Evolutionary conservation across 202 grass and related monocot genomes (phyloP).

Genomic region (Carex sylvatica): DNA sequence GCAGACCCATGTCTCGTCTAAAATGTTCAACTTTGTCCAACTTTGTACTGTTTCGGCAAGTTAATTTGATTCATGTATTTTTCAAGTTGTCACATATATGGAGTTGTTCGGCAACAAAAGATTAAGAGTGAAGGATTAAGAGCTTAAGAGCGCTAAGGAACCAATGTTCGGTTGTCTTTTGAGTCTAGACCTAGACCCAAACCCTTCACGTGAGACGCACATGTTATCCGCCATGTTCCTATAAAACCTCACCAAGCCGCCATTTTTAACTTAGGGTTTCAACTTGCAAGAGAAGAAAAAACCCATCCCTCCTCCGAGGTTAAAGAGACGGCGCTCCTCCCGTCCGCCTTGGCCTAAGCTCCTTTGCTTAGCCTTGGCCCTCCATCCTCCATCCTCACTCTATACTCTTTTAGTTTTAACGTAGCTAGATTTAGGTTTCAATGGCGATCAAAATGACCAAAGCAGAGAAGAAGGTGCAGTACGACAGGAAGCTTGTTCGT

Average conservation of each 20-base stretch:
- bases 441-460: conserved; percentile 88
- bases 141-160: too few relatives aligned
- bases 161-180: too few relatives aligned
- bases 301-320: conserved; percentile 32
- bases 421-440: not conserved
- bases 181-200: not conserved
- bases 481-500: conserved; percentile 71
- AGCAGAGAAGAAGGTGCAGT: conserved; percentile 83
- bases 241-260: not conserved
- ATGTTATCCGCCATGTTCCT: not conserved
- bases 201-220: not conserved
- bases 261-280: not conserved
- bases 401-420: not conserved
- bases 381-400: conserved; percentile 34
- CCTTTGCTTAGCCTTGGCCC: conserved; percentile 26
- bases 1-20: conserved; percentile 71
- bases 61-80: conserved; percentile 61
- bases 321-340: conserved; percentile 72
- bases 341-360: conserved; percentile 53
- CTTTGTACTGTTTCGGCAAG: conserved; percentile 64
- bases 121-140: too few relatives aligned
- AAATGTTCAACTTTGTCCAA: conserved; percentile 75
- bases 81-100: too few relatives aligned
- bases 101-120: too few relatives aligned
- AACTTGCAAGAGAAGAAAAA: not conserved